Evolutionary conservation across 305 asterid genomes (phyloP), one percentile per base, ranked within the genome.

Genomic region (Striga hermonthica): DNA sequence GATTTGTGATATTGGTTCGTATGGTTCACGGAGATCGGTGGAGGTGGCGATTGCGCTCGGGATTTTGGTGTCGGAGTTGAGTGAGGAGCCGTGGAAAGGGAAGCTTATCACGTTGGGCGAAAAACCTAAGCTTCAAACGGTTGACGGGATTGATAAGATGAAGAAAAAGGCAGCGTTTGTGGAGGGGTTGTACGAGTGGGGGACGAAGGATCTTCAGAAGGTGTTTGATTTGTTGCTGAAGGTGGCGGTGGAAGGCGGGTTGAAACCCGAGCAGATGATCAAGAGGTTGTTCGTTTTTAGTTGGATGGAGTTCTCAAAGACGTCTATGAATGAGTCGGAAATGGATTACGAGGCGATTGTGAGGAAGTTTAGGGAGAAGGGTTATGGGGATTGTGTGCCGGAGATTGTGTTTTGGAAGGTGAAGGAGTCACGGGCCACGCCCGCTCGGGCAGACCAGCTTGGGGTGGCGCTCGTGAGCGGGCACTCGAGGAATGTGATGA

Each of bases 71-170:
- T 78, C 86, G 4, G 86, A 83, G 15, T 5, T 83, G 50, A 72
- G 82, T 45, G 71, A 58, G 0, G 75, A 75, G 48, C 83, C 84
- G 0, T 81, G 84, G 88, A 78, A 79, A 71, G 81, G 84, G 9
- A 76, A 70, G 60, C 7, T 83, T 4, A 71, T 83, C 41, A 81
- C 78, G 0, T 81, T 81, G 45, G 73, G 82, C 34, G 47, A 8
- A 1, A 9, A 63, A 0, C 84, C 84, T 0, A 7, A 7, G 43
- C 81, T 81, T 6, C 77, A 78, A 7, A 11, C 13, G 0, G 66
- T 78, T 0, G 7, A 31, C 6, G 82, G 84, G 62, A 22, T 22
- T 22, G 72, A 64, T 3, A 63, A 15, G 64, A 22, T 22, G 31
- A 22, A 22, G 31, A 22, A 22, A 22, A 22, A 22, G 31, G 31